These are phyloP conservation scores for Xylaria venustula DNA, from an alignment of 495 filamentous ascomycete genomes.

Conservation along the genomic window DNA sequence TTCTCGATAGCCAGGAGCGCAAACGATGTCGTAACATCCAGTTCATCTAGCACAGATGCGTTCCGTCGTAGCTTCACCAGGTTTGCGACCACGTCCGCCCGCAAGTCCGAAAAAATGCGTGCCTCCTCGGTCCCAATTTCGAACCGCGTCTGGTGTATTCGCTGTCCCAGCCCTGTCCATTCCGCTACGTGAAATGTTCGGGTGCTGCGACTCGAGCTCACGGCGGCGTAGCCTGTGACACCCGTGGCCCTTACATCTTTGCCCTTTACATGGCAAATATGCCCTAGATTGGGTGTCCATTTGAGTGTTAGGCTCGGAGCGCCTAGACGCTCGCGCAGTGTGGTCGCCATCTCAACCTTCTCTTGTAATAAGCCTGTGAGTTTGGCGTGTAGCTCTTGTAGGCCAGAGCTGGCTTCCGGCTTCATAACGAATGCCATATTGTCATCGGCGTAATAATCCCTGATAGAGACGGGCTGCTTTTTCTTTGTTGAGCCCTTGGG, in stretches of 20 bases:
- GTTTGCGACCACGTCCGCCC: conserved; percentile 71
- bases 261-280: conserved; percentile 88
- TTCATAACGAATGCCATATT: conserved; percentile 84
- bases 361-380: conserved; percentile 57
- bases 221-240: conserved; percentile 36
- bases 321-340: conserved; percentile 50
- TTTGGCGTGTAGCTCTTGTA: conserved; percentile 65
- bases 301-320: conserved; percentile 68
- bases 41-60: conserved; percentile 82
- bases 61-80: conserved; percentile 83
- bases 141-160: conserved; percentile 67
- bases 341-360: conserved; percentile 57
- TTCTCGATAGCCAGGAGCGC: conserved; percentile 74
- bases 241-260: conserved; percentile 55
- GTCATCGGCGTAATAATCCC: conserved; percentile 51
- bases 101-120: conserved; percentile 66
- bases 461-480: conserved; percentile 36
- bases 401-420: conserved; percentile 60
- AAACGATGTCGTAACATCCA: conserved; percentile 85
- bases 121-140: conserved; percentile 81
- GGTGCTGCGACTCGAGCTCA: conserved; percentile 76
- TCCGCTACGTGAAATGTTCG: conserved; percentile 77
- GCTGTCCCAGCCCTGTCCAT: conserved; percentile 77
- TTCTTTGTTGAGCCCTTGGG: conserved; percentile 45
- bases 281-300: conserved; percentile 80